Base-by-base conservation (phyloP, 371 early-diverging fungal species). In the Massospora cicadina region DNA sequence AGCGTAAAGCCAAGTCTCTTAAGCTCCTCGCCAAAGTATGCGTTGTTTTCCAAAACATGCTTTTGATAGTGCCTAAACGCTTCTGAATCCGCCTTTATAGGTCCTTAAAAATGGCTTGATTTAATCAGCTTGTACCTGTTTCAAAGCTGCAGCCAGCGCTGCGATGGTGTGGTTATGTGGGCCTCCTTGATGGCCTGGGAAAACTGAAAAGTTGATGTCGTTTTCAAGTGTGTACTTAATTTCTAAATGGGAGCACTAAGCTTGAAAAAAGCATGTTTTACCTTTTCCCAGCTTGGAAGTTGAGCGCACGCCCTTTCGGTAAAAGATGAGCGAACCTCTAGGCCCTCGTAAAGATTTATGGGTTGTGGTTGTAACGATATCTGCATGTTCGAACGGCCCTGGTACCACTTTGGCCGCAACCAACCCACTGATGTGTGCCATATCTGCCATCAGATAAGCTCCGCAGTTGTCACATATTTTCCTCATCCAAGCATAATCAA, bases 301-400 rank as follows among this genome's bases (percentile, higher is more conserved):
- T 55, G 73, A 73, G 24, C 90, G 79, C 27, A 87, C 79, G 67
- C 94, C 96, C 74, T 91, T 93, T 70, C 97, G 89, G 84, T 81
- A 96, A 76, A 98, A 98, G 76, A 99, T 98, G 84, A 99, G 85
- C 58, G 93, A 93, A 58, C 94, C 97, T 71, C 99, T 85, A 32
- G 99, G 99, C n/a, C 99, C 99, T 68, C 99, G 83, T 26, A 99
- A 82, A 13, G 97, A 90, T 74, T 99, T 99, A 82, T 99, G 99
- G 1, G 98, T 98, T 63, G 99, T 99, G 33, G 99, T 99, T 26
- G 98, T 98, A 65, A 99, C 98, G 65, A 99, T 87, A 76, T 99
- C 99, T 65, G 96, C 87, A 75, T 91, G 77, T 66, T 90, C 89
- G 74, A 98, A 99, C 10, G 98, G 96, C 70, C 83, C 81, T 66